These are phyloP conservation scores for Tremella mesenterica DNA, from an alignment of 768 basidiomycete genomes.

Conservation along the genomic window DNA sequence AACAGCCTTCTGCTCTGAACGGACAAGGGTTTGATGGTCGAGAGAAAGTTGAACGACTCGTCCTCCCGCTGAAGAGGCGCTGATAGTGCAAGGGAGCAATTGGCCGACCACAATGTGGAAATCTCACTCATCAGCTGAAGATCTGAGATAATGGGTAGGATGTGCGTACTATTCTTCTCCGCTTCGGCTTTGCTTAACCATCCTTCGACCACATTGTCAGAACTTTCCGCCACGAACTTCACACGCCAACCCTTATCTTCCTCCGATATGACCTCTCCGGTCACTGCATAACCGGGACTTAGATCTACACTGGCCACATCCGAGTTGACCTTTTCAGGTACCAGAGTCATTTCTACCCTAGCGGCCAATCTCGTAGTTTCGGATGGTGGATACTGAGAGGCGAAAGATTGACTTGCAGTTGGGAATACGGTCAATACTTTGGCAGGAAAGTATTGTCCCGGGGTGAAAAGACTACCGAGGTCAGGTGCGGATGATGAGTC, in stretches of 20 bases:
- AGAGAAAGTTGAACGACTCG: constrained; percentile 65
- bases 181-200: constrained; percentile 75
- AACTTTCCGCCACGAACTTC: constrained; percentile 60
- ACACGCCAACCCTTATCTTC: constrained; percentile 94
- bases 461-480: constrained; percentile 62
- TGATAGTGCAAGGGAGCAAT: constrained; percentile 60
- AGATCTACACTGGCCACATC: constrained; percentile 73
- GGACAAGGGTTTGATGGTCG: constrained; percentile 43
- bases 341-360: constrained; percentile 67
- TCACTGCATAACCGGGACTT: constrained; percentile 48
- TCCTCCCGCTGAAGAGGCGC: constrained; percentile 63
- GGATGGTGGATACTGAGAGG: constrained; percentile 38
- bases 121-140: constrained; percentile 1
- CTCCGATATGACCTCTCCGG: constrained; percentile 66
- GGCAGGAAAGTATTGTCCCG: constrained; percentile 79
- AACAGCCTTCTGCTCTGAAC: constrained; percentile 61
- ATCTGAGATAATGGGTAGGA: constrained; percentile 21
- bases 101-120: constrained; percentile 54
- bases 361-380: constrained; percentile 39
- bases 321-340: constrained; percentile 74
- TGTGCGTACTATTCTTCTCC: constrained; percentile 45
- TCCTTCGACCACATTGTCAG: constrained; percentile 52
- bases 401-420: constrained; percentile 51
- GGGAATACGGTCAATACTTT: constrained; percentile 63
- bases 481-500: constrained; percentile 52